Percentiles rank a stretch among this genome's conserved stretches.
These are phyloP conservation scores for Podospora conica DNA, from an alignment of 495 filamentous ascomycete genomes.

Conservation along the genomic window DNA sequence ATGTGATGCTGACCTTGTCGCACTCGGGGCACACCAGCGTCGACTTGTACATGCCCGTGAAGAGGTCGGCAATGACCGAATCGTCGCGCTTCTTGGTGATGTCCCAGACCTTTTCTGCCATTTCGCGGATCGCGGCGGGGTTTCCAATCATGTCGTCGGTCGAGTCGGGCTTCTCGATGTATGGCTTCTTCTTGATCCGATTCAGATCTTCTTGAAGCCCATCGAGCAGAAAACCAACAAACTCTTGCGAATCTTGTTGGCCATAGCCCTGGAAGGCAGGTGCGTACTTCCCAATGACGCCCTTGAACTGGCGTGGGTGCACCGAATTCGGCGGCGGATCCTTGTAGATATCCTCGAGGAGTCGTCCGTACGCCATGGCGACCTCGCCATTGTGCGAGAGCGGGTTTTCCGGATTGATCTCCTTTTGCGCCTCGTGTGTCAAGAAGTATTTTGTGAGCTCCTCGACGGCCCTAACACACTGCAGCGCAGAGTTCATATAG, in stretches of 20 bases:
- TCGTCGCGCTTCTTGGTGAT: constrained; percentile 92
- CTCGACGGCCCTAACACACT: constrained; percentile 85
- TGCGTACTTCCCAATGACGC: constrained; percentile 68
- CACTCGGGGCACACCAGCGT: constrained; percentile 88
- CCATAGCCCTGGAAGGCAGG: constrained; percentile 88
- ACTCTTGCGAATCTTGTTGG: constrained; percentile 96
- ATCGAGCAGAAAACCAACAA: constrained; percentile 92
- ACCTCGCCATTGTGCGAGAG: constrained; percentile 78
- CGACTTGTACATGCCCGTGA: constrained; percentile 96
- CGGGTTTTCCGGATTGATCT: constrained; percentile 78
- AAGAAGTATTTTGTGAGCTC: constrained; percentile 91
- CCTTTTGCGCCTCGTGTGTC: constrained; percentile 60
- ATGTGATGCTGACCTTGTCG: constrained; percentile 94
- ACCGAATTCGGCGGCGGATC: constrained; percentile 55
- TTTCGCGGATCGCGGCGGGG: constrained; percentile 64
- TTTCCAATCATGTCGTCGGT: constrained; percentile 93
- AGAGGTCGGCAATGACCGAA: constrained; percentile 89
- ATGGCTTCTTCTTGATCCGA: constrained; percentile 89
- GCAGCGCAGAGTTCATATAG: constrained; percentile 97
- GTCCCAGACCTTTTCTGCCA: constrained; percentile 81
- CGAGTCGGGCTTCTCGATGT: constrained; percentile 95
- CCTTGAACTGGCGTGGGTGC: constrained; percentile 71
- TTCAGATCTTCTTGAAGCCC: constrained; percentile 93
- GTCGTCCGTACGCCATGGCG: constrained; percentile 67
- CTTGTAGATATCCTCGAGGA: constrained; percentile 69